Base-by-base conservation (phyloP, 176 grass and related monocot genomes). In the Zoysia japonica region DNA sequence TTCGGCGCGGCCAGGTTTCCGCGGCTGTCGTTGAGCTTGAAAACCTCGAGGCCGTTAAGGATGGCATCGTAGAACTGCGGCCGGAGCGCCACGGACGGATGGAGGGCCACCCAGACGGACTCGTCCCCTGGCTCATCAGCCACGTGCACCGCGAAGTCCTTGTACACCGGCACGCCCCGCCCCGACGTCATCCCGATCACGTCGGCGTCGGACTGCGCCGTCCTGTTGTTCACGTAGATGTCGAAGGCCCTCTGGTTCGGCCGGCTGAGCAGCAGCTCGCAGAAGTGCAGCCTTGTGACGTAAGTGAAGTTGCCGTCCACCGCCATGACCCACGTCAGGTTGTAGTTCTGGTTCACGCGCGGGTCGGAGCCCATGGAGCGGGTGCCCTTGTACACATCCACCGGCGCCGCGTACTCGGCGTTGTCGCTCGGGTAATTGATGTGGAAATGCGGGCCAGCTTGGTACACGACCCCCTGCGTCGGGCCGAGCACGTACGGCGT, bases 301-400 rank as follows among this genome's bases (percentile, higher is more conserved):
- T 96, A 96, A n/a, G 93, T 96, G 87, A 88, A 96, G 79, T 96
- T 96, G 53, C 61, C 64, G 54, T 96, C 93, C 3, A 96, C 87
- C 1, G 75, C 37, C 74, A 96, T 84, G 38, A 49, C 43, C 93
- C 93, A 96, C 1, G 93, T 96, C 20, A 96, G 90, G 83, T 96
- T 96, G 79, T 74, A 88, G 85, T 92, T 92, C 69, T 85, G 75
- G 87, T 90, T 92, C n/a, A 90, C 45, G n/a, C 80, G 80, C 41
- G 90, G 47, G 80, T 92, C 87, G 61, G 87, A 79, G 14, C 93
- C 93, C 93, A 96, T 96, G 83, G 93, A 86, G 9, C 93, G 85
- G 13, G 70, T 70, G 52, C 75, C 77, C 20, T 74, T 50, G 90
- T 97, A 97, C 35, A 93, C 45, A 7, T 69, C 90, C 36, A 70